Percentiles rank a stretch among this genome's conserved stretches.
Evolutionary conservation across 306 rosid species (phyloP).

Genomic region (Boehmeria nivea): DNA sequence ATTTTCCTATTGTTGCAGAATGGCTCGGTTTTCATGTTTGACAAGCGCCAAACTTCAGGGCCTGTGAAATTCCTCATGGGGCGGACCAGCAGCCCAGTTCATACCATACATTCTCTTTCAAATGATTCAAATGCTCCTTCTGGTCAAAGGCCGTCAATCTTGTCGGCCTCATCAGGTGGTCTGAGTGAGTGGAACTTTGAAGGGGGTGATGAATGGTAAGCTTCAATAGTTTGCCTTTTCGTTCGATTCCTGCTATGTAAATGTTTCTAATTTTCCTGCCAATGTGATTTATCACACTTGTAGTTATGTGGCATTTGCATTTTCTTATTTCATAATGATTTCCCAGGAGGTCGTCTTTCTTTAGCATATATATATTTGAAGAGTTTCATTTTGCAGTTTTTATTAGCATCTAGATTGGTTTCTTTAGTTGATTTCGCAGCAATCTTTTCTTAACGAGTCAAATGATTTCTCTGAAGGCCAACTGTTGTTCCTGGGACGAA

Average conservation of each 20-base stretch:
- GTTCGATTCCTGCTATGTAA: neutral
- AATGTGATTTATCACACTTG: neutral
- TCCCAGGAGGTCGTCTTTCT: neutral
- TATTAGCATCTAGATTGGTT: neutral
- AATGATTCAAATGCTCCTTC: slow-evolving; percentile 39
- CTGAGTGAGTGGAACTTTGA: slow-evolving; percentile 66
- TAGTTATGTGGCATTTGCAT: too few species aligned
- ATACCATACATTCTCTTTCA: slow-evolving; percentile 59
- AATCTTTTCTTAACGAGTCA: slow-evolving; percentile 25
- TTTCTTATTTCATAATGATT: too few species aligned
- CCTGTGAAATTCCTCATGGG: slow-evolving; percentile 59
- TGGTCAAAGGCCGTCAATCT: slow-evolving; percentile 36
- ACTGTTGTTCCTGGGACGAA: slow-evolving; percentile 55
- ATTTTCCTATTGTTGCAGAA: slow-evolving; percentile 53
- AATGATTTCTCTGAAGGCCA: slow-evolving; percentile 47
- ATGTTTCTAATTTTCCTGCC: neutral
- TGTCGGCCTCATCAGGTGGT: slow-evolving; percentile 85
- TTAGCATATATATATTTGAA: neutral
- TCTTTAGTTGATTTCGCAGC: neutral
- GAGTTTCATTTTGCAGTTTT: neutral
- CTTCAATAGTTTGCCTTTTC: neutral
- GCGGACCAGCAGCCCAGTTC: slow-evolving; percentile 66
- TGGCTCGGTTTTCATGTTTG: slow-evolving; percentile 75
- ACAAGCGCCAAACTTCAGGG: slow-evolving; percentile 72
- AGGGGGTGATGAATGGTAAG: slow-evolving; percentile 66